Evolutionary conservation across 1,139 yeast genomes (phyloP).

Genomic region (Pneumocystis canis): DNA sequence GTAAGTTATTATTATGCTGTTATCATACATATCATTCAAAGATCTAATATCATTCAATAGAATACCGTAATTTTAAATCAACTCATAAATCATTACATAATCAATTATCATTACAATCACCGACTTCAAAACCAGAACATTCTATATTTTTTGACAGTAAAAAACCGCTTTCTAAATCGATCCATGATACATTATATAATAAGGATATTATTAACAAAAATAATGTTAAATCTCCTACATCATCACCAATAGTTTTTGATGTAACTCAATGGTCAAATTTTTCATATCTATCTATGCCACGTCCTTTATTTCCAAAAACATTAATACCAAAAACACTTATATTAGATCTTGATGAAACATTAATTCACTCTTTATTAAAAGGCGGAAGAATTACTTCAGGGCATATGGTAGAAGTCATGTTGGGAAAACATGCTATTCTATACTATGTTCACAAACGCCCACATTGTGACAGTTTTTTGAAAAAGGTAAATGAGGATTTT

Average conservation of each 20-base stretch:
- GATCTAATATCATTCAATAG: neutral
- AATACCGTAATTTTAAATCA: neutral
- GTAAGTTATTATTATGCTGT: neutral
- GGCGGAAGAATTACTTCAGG: conserved; percentile 42
- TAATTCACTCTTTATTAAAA: conserved; percentile 76
- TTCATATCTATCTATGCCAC: neutral
- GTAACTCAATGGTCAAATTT: neutral
- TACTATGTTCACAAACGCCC: conserved; percentile 90
- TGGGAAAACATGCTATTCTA: conserved; percentile 50
- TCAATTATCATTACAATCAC: neutral
- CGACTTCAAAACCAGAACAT: neutral
- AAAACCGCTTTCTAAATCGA: neutral
- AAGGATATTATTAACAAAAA: neutral
- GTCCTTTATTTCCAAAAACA: conserved; percentile 21
- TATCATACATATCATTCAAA: neutral
- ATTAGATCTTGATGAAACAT: conserved; percentile 81
- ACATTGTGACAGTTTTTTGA: conserved; percentile 67
- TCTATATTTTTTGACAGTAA: neutral
- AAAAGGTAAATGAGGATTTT: conserved; percentile 43
- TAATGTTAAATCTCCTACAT: neutral
- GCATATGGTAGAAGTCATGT: conserved; percentile 74
- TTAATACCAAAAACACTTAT: conserved; percentile 46
- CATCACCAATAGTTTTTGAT: neutral
- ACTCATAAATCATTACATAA: neutral
- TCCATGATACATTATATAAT: neutral